These are phyloP conservation scores for Phytophthora pisi DNA, from an alignment of 352 stramenopile species.

Conservation along the genomic window DNA sequence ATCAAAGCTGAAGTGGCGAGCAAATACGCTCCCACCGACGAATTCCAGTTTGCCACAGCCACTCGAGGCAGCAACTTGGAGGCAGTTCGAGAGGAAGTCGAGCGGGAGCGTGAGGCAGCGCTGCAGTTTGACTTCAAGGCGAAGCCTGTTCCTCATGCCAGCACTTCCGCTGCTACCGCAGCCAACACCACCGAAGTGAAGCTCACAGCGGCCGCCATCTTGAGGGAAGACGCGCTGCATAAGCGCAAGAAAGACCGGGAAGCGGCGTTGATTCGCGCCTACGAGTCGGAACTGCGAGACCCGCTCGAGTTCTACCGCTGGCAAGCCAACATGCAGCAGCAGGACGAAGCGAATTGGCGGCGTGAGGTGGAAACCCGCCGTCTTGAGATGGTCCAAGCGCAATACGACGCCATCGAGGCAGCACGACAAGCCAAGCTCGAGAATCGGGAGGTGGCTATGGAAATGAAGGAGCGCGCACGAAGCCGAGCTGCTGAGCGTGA, in stretches of 20 bases:
- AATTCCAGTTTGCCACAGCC: conserved; percentile 83
- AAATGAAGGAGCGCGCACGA: conserved; percentile 80
- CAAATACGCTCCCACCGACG: conserved; percentile 77
- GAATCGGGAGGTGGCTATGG: conserved; percentile 80
- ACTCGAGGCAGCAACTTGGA: conserved; percentile 75
- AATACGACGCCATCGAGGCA: conserved; percentile 79
- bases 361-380: conserved; percentile 80
- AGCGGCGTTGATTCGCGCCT: conserved; percentile 82
- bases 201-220: conserved; percentile 89
- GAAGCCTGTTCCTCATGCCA: conserved; percentile 61
- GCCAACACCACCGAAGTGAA: conserved; percentile 58
- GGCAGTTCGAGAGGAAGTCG: conserved; percentile 63
- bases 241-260: conserved; percentile 93
- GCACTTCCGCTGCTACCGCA: conserved; percentile 29
- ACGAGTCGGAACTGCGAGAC: conserved; percentile 91
- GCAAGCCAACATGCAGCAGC: conserved; percentile 85
- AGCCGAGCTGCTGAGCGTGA: conserved; percentile 69
- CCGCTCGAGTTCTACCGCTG: conserved; percentile 92
- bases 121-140: conserved; percentile 82
- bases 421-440: conserved; percentile 69
- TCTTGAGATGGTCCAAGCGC: conserved; percentile 83
- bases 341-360: conserved; percentile 73
- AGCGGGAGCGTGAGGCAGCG: conserved; percentile 61
- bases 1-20: conserved; percentile 65
- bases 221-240: conserved; percentile 92